Conservation (phyloP, 2,329 filamentous ascomycete species). For the Exophiala alcalophila region DNA sequence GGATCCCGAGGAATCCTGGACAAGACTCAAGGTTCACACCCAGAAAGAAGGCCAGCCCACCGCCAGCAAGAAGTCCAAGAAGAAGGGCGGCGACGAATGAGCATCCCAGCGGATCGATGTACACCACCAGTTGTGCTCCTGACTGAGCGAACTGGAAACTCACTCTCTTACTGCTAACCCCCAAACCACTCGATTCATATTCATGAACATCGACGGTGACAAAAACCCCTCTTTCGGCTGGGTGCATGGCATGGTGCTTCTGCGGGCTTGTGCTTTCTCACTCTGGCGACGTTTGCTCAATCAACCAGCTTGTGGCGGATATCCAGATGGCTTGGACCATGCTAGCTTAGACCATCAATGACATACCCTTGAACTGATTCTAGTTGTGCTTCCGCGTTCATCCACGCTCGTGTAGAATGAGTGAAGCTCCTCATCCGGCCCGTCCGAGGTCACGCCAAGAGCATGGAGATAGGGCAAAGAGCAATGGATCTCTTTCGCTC, state of each 20-base stretch:
- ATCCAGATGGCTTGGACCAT: conserved; percentile 13
- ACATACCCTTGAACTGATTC: conserved; percentile 21
- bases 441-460: too few species aligned
- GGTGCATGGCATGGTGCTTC: conserved; percentile 23
- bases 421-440: neutral
- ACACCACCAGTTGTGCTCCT: conserved; percentile 9
- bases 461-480: too few species aligned
- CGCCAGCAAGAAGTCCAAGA: conserved; percentile 63
- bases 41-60: conserved; percentile 63
- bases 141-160: conserved; percentile 16
- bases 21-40: conserved; percentile 80
- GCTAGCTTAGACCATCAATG: conserved; percentile 22
- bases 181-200: too few species aligned
- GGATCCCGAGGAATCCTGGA: conserved; percentile 91
- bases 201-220: too few species aligned
- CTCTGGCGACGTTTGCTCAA: conserved; percentile 12
- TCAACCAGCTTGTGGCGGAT: conserved; percentile 5
- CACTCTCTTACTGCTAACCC: conserved; percentile 18
- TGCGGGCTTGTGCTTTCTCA: conserved; percentile 14
- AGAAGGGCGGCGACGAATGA: conserved; percentile 45
- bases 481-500: too few species aligned
- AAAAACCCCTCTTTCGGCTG: too few species aligned
- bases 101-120: conserved; percentile 1
- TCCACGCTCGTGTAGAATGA: too few species aligned
- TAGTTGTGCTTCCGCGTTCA: too few species aligned